Conservation (phyloP, 2,329 filamentous ascomycete species). For the Bisporella sp. region DNA sequence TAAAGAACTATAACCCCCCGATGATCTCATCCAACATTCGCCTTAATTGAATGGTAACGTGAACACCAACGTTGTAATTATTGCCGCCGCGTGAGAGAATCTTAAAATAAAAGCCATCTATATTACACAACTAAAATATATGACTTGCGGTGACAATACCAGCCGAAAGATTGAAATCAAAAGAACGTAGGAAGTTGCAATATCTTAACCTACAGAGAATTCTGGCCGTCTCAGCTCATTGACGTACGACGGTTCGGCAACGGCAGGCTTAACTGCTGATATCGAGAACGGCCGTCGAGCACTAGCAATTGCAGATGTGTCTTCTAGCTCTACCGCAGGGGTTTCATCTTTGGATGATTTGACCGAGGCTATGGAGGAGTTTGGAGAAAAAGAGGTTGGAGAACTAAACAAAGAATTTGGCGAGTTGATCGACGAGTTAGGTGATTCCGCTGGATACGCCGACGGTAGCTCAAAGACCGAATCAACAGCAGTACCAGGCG, state of each 20-base stretch:
- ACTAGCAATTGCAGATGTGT: constrained; percentile 12
- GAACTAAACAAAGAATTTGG: constrained; percentile 13
- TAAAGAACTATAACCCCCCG: too few species aligned
- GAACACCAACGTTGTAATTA: too few species aligned
- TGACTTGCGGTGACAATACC: too few species aligned
- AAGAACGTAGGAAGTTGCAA: too few species aligned
- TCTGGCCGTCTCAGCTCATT: constrained; percentile 1
- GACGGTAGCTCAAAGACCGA: constrained; percentile 19
- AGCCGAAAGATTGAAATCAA: too few species aligned
- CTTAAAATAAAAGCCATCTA: too few species aligned
- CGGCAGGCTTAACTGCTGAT: constrained; percentile 2
- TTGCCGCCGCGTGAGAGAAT: too few species aligned
- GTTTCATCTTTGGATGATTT: neutral
- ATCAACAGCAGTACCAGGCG: constrained; percentile 18
- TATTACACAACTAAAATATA: too few species aligned
- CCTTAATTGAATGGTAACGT: too few species aligned
- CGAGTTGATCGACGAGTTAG: constrained; percentile 8
- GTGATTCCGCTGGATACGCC: constrained; percentile 2
- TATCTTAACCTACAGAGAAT: constrained; percentile 2
- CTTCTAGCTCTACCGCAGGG: constrained; percentile 20
- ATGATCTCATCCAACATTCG: too few species aligned
- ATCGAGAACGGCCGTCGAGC: constrained; percentile 3
- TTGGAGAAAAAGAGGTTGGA: constrained; percentile 1
- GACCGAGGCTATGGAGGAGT: neutral
- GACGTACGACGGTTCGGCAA: neutral